Percentiles rank a stretch among this genome's conserved stretches.
These are phyloP conservation scores for Chalciporus pseudorubinellus DNA, from an alignment of 768 basidiomycete species.

Conservation along the genomic window DNA sequence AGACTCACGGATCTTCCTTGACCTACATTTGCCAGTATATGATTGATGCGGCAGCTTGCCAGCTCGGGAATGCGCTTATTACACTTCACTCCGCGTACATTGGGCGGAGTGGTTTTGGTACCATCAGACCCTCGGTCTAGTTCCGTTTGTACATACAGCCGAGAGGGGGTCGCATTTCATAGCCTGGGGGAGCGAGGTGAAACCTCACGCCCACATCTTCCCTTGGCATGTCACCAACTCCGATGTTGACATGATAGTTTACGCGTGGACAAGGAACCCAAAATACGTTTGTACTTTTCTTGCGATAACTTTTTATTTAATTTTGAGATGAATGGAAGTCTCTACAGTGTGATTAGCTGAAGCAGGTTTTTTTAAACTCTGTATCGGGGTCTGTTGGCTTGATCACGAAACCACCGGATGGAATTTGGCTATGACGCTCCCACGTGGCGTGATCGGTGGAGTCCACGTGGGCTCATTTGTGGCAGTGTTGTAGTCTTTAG, in stretches of 20 bases:
- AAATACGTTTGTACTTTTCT: background rate
- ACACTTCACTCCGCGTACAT: slow-evolving; percentile 2
- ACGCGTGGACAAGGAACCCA: background rate
- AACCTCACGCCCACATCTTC: too few species aligned
- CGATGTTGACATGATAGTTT: too few species aligned
- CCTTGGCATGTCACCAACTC: too few species aligned
- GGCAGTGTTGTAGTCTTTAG: slow-evolving; percentile 29
- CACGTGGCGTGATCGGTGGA: slow-evolving; percentile 35
- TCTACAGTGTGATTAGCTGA: background rate
- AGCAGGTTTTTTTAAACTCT: too few species aligned
- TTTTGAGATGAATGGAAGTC: background rate
- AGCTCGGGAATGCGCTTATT: slow-evolving; percentile 4
- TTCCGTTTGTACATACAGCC: slow-evolving; percentile 4
- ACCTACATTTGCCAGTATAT: slow-evolving; percentile 36
- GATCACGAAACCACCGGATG: slow-evolving; percentile 2
- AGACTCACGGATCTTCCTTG: slow-evolving; percentile 5
- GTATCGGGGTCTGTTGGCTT: too few species aligned
- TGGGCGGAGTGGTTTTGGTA: slow-evolving; percentile 5
- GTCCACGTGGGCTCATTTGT: slow-evolving; percentile 33
- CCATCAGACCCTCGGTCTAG: slow-evolving; percentile 5
- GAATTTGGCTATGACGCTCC: slow-evolving; percentile 18
- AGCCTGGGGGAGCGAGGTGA: background rate
- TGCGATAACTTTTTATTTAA: background rate
- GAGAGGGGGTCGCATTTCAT: background rate
- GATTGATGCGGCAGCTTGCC: slow-evolving; percentile 26